Evolutionary conservation across 2,329 filamentous ascomycete species (phyloP).

Genomic region (Chaetoscypha palmicola): DNA sequence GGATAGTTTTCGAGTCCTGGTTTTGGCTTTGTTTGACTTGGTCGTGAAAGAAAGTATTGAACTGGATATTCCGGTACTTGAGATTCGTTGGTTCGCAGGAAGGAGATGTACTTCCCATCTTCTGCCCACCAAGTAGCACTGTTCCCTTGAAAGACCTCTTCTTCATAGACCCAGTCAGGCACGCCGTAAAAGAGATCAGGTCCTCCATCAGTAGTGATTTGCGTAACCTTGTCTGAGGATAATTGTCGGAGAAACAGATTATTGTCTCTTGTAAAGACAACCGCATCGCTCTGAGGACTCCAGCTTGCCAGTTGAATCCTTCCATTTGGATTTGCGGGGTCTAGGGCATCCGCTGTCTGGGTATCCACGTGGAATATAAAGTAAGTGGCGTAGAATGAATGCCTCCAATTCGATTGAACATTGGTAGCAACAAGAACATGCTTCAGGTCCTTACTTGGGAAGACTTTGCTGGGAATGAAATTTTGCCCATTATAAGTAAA

Average conservation of each 20-base stretch:
- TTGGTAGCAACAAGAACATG: conserved; percentile 79
- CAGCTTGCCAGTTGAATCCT: conserved; percentile 79
- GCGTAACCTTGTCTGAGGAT: conserved; percentile 34
- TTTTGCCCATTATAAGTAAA: conserved; percentile 54
- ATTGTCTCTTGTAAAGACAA: conserved; percentile 87
- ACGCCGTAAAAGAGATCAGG: conserved; percentile 88
- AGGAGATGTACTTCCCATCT: conserved; percentile 83
- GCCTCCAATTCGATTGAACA: conserved; percentile 71
- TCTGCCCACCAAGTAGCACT: conserved; percentile 93
- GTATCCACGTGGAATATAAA: conserved; percentile 87
- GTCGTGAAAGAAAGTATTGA: conserved; percentile 85
- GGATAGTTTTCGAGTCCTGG: conserved; percentile 81
- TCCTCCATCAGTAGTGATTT: conserved; percentile 82
- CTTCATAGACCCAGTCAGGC: conserved; percentile 94
- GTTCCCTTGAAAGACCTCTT: conserved; percentile 71
- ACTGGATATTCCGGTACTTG: conserved; percentile 85
- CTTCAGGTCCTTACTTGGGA: conserved; percentile 76
- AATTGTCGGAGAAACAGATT: conserved; percentile 78
- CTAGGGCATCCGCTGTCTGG: conserved; percentile 69
- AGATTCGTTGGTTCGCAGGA: conserved; percentile 89
- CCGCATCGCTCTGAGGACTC: conserved; percentile 78
- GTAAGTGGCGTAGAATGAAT: conserved; percentile 80
- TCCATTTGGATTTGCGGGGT: conserved; percentile 57
- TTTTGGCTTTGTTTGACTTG: conserved; percentile 63
- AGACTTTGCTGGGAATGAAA: conserved; percentile 53